Conservation (phyloP, 192 early-diverging fungal species). For the Podila clonocystis region DNA sequence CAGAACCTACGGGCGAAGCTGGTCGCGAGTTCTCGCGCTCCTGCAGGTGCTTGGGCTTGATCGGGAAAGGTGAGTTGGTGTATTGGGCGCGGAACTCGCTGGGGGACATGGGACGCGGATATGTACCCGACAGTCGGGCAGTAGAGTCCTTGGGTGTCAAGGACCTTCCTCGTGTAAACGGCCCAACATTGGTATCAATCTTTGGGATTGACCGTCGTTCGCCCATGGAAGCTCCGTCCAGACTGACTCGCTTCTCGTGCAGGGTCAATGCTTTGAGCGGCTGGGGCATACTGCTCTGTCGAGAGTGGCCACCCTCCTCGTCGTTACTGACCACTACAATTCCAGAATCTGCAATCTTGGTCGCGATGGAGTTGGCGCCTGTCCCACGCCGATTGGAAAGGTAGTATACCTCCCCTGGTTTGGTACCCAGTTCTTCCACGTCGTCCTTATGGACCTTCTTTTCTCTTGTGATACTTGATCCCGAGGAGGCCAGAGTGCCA, state of each 20-base stretch:
- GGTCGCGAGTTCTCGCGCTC: not conserved
- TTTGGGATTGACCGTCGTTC: not conserved
- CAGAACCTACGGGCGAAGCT: not conserved
- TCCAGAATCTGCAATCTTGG: not conserved
- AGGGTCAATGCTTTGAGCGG: not conserved
- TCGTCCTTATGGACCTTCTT: not conserved
- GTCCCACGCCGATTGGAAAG: not conserved
- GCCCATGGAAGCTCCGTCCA: not conserved
- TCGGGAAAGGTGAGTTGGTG: conserved; percentile 10
- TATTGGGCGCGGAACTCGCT: conserved; percentile 44
- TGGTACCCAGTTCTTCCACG: not conserved
- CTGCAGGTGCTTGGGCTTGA: conserved; percentile 12
- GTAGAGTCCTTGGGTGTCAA: not conserved
- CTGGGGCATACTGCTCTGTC: not conserved
- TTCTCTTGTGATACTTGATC: not conserved
- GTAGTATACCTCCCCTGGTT: not conserved
- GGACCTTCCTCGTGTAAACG: not conserved
- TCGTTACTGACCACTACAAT: not conserved
- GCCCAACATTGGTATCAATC: not conserved
- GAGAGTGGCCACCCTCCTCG: not conserved
- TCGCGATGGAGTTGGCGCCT: not conserved
- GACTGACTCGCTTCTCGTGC: not conserved
- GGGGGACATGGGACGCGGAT: conserved; percentile 33
- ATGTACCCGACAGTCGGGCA: not conserved
- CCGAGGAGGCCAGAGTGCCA: not conserved